A percentile compares a stretch with the other conserved stretches of the same genome.
These are phyloP conservation scores for Basipetospora chlamydospora DNA, from an alignment of 2,329 filamentous ascomycete species.

Conservation along the genomic window DNA sequence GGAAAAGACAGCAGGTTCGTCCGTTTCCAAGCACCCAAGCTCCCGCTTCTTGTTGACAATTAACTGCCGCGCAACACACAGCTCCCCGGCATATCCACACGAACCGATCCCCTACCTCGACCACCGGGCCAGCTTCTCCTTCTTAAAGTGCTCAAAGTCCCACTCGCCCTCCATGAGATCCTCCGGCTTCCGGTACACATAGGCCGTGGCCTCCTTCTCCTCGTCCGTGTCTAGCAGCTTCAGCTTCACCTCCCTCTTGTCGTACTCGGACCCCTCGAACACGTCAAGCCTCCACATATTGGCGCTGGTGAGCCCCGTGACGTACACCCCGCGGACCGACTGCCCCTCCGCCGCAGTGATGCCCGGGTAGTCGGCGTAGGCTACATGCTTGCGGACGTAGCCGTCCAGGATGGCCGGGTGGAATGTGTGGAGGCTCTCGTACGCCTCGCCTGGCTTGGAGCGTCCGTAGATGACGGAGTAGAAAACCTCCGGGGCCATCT, in stretches of 20 bases:
- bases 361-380: conserved; percentile 63
- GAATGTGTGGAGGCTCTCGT: conserved; percentile 44
- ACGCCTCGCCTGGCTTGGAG: conserved; percentile 29
- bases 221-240: conserved; percentile 32
- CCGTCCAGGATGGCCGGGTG: conserved; percentile 61
- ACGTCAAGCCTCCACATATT: conserved; percentile 63
- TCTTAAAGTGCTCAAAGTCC: conserved; percentile 74
- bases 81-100: too few species aligned
- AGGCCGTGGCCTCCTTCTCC: conserved; percentile 42
- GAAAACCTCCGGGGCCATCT: conserved; percentile 79
- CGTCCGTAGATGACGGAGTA: conserved; percentile 66
- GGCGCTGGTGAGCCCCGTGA: conserved; percentile 61
- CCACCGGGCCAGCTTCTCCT: conserved; percentile 51
- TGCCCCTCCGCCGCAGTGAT: conserved; percentile 44
- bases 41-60: too few species aligned
- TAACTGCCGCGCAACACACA: too few species aligned
- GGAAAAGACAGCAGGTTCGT: too few species aligned
- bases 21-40: too few species aligned
- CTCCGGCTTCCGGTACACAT: conserved; percentile 41
- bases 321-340: conserved; percentile 59
- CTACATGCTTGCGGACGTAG: conserved; percentile 58
- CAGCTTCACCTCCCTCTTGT: conserved; percentile 38
- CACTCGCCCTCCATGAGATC: conserved; percentile 61
- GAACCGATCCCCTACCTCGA: too few species aligned
- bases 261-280: conserved; percentile 72